Evolutionary conservation across 2,329 filamentous ascomycete genomes (phyloP).

Genomic region (Tetracladium maxilliforme): DNA sequence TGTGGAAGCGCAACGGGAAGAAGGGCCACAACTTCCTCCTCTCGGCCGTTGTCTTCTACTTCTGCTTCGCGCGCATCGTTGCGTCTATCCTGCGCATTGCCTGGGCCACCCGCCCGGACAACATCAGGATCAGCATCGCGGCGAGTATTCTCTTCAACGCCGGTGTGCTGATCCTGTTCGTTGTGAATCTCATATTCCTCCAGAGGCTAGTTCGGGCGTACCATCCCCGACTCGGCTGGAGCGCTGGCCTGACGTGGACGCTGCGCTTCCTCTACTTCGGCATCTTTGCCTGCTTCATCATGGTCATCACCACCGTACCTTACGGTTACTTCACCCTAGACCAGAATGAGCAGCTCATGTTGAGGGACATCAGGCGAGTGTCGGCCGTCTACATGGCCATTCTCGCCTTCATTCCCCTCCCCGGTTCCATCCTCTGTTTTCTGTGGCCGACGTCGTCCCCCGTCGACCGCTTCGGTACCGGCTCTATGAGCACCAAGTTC

Average conservation of each 20-base stretch:
- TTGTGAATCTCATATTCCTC: conserved; percentile 64
- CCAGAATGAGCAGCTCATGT: conserved; percentile 26
- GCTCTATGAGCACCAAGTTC: conserved; percentile 53
- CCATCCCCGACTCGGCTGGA: conserved; percentile 60
- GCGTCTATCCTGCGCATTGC: conserved; percentile 33
- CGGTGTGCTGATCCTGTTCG: conserved; percentile 53
- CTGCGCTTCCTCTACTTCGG: conserved; percentile 45
- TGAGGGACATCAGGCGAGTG: conserved; percentile 50
- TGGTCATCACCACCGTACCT: conserved; percentile 50
- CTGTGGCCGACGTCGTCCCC: conserved; percentile 23
- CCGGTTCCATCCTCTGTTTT: conserved; percentile 31
- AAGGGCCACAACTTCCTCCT: conserved; percentile 43
- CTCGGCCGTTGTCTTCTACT: conserved; percentile 40
- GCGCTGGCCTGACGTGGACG: conserved; percentile 26
- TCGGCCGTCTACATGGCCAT: conserved; percentile 45
- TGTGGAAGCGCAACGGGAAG: conserved; percentile 35
- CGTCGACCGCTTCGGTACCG: conserved; percentile 50
- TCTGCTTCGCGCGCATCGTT: conserved; percentile 37
- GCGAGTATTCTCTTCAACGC: conserved; percentile 5
- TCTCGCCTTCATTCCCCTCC: conserved; percentile 52
- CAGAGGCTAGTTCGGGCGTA: conserved; percentile 62
- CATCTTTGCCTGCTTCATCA: conserved; percentile 43
- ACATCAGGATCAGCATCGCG: conserved; percentile 6
- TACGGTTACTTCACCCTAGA: conserved; percentile 54
- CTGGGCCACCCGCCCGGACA: conserved; percentile 37